A percentile compares a stretch with the other conserved stretches of the same genome.
These are phyloP conservation scores for Phytopythium aichiense DNA, from an alignment of 352 stramenopile species.

Conservation along the genomic window DNA sequence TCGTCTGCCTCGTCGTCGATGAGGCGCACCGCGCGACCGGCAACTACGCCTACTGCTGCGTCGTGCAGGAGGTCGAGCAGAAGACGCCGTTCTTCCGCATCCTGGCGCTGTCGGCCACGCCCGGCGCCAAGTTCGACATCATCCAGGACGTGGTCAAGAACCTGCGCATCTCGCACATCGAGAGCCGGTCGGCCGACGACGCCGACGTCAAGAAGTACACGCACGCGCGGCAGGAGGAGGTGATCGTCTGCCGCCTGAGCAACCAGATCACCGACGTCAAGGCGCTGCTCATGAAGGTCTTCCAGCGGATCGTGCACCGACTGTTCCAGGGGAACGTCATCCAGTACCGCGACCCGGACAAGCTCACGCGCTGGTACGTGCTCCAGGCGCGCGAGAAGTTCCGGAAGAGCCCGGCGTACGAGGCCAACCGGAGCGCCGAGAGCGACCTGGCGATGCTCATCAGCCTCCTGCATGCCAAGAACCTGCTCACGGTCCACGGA, in stretches of 20 bases:
- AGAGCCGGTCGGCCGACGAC: slow-evolving; percentile 94
- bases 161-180: slow-evolving; percentile 93
- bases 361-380: slow-evolving; percentile 78
- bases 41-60: slow-evolving; percentile 96
- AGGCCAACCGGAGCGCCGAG: slow-evolving; percentile 65
- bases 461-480: slow-evolving; percentile 69
- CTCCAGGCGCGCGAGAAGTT: slow-evolving; percentile 72
- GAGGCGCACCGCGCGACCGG: slow-evolving; percentile 97
- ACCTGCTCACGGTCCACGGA: slow-evolving; percentile 73
- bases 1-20: slow-evolving; percentile 97
- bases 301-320: slow-evolving; percentile 57
- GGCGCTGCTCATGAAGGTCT: slow-evolving; percentile 53
- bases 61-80: slow-evolving; percentile 74
- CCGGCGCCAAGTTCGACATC: slow-evolving; percentile 93
- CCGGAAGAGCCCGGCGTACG: slow-evolving; percentile 57
- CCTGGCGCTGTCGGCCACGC: slow-evolving; percentile 95
- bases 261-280: slow-evolving; percentile 65
- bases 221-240: slow-evolving; percentile 76
- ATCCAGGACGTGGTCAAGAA: slow-evolving; percentile 96
- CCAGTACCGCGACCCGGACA: slow-evolving; percentile 64
- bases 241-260: slow-evolving; percentile 69
- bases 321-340: slow-evolving; percentile 56
- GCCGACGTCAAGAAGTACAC: slow-evolving; percentile 90
- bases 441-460: slow-evolving; percentile 74
- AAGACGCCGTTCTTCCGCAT: slow-evolving; percentile 86